Evolutionary conservation across 2,329 filamentous ascomycete species (phyloP).

Genomic region (Calonectria pauciramosa): DNA sequence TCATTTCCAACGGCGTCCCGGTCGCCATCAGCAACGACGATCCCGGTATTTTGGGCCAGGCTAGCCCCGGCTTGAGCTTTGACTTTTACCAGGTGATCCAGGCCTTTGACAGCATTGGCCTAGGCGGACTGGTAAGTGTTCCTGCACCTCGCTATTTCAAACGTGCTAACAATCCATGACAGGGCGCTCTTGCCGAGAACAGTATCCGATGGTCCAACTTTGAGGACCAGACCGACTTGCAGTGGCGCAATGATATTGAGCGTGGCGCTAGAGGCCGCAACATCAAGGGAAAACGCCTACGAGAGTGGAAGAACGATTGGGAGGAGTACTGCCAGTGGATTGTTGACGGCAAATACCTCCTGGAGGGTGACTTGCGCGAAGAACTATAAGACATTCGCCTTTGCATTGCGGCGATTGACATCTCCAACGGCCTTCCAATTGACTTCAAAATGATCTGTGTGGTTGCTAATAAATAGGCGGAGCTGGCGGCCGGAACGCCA

Average conservation of each 20-base stretch:
- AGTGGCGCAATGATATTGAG: background rate
- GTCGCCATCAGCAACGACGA: slow-evolving; percentile 55
- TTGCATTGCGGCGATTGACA: background rate
- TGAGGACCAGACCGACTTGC: background rate
- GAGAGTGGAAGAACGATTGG: background rate
- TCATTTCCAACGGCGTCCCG: slow-evolving; percentile 74
- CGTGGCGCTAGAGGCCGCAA: background rate
- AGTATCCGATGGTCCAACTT: slow-evolving; percentile 13
- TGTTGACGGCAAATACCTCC: background rate
- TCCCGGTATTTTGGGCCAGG: background rate
- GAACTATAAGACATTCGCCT: background rate
- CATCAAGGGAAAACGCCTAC: background rate
- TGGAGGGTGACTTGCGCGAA: background rate
- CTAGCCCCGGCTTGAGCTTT: slow-evolving; percentile 70
- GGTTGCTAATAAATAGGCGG: background rate
- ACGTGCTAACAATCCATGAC: background rate
- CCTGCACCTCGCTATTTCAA: no score
- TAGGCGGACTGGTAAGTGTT: slow-evolving; percentile 46
- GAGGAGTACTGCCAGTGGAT: background rate
- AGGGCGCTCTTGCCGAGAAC: background rate
- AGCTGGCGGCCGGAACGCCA: background rate
- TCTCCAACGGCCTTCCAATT: background rate
- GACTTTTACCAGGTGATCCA: slow-evolving; percentile 79
- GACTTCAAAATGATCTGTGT: background rate
- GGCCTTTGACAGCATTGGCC: slow-evolving; percentile 75